Conservation (phyloP, 2,329 filamentous ascomycete genomes). For the Claviceps sp. region DNA sequence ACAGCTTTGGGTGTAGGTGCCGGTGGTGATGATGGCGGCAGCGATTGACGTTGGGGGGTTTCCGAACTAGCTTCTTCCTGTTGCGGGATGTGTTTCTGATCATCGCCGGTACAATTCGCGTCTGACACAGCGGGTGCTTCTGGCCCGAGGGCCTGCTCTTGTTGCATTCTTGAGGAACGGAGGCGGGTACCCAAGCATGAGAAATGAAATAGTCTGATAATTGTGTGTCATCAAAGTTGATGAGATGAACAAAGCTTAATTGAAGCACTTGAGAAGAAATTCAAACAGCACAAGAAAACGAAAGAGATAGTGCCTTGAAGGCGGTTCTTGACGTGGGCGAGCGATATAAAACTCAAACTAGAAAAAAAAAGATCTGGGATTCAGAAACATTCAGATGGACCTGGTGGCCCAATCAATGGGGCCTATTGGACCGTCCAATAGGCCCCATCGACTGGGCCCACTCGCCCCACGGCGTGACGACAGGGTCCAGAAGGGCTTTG, state of each 20-base stretch:
- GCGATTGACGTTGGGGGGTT: not conserved
- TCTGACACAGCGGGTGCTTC: not conserved
- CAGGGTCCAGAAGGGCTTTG: too few relatives aligned
- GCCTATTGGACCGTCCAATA: too few relatives aligned
- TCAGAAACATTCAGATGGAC: not conserved
- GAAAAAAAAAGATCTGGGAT: not conserved
- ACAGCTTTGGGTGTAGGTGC: slow-evolving; percentile 1
- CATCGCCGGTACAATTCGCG: not conserved
- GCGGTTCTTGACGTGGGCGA: not conserved
- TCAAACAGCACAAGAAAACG: too few relatives aligned
- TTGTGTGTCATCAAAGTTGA: not conserved
- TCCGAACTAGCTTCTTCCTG: not conserved
- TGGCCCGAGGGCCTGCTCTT: not conserved
- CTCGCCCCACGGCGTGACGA: too few relatives aligned
- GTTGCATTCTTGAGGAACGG: not conserved
- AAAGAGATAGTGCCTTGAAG: not conserved
- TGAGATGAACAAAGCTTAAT: not conserved
- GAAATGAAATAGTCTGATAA: not conserved
- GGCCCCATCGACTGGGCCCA: not conserved
- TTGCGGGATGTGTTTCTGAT: not conserved
- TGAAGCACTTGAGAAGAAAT: too few relatives aligned
- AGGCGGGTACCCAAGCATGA: not conserved
- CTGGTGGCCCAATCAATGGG: too few relatives aligned
- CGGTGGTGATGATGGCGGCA: not conserved
- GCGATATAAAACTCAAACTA: not conserved